A percentile compares a stretch with the other conserved stretches of the same genome.
Conservation (phyloP, 1,139 yeast genomes). For the Ogataea hybrid region DNA sequence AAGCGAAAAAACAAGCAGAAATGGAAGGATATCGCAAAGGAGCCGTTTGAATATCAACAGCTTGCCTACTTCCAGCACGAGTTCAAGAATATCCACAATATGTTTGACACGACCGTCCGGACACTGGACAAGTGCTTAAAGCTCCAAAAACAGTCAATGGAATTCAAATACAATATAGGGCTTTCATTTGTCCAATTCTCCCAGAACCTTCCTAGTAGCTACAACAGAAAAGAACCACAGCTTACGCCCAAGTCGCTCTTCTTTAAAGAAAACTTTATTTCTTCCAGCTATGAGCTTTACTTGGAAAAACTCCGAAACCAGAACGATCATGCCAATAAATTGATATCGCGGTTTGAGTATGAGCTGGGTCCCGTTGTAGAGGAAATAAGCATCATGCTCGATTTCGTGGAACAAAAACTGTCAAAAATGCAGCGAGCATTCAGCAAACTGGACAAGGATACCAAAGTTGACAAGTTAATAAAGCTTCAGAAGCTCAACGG, state of each 20-base stretch:
- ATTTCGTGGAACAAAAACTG: not conserved
- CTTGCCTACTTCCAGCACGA: constrained; percentile 17
- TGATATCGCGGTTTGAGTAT: constrained; percentile 16
- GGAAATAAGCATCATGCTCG: constrained; percentile 5
- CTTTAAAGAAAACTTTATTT: constrained; percentile 24
- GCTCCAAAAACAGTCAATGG: constrained; percentile 14
- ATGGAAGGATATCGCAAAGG: constrained; percentile 22
- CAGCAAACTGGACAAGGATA: constrained; percentile 8
- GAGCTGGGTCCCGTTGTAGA: constrained; percentile 7
- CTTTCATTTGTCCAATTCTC: constrained; percentile 14
- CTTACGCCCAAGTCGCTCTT: constrained; percentile 24
- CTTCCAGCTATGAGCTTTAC: constrained; percentile 21
- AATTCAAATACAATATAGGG: constrained; percentile 16
- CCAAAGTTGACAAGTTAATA: constrained; percentile 9
- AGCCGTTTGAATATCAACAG: constrained; percentile 19
- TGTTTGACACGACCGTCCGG: constrained; percentile 9
- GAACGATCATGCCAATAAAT: constrained; percentile 9
- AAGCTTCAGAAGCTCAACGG: constrained; percentile 10
- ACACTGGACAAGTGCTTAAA: constrained; percentile 9
- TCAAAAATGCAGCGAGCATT: constrained; percentile 6
- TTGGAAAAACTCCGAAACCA: constrained; percentile 16
- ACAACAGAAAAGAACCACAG: not conserved
- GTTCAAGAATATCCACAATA: constrained; percentile 7
- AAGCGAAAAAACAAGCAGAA: constrained; percentile 16
- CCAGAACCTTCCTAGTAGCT: constrained; percentile 7